Evolutionary conservation across 768 basidiomycete species (phyloP).

Genomic region (Bullera alba): DNA sequence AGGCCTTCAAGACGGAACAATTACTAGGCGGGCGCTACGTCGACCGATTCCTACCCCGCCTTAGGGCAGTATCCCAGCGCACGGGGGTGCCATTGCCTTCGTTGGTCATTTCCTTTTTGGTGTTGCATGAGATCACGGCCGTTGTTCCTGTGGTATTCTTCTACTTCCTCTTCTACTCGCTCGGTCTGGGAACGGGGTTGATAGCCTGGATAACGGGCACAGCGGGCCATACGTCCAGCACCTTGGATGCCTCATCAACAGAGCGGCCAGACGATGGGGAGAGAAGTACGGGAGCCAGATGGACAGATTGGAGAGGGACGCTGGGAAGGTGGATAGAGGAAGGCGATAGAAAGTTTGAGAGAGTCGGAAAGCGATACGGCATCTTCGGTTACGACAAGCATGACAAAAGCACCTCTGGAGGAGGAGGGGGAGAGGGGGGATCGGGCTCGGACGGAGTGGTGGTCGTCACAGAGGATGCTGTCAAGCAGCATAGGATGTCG

Average conservation of each 20-base stretch:
- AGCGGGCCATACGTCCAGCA: not conserved
- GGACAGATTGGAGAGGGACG: constrained; percentile 39
- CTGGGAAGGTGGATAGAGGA: constrained; percentile 64
- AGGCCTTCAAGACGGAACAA: not conserved
- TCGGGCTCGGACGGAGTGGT: no score
- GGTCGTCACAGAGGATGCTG: not conserved
- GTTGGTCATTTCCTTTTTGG: constrained; percentile 66
- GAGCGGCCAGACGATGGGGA: constrained; percentile 2
- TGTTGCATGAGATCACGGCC: constrained; percentile 81
- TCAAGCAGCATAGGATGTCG: constrained; percentile 63
- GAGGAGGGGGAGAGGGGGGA: no score
- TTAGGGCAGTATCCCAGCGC: constrained; percentile 58
- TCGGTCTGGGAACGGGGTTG: constrained; percentile 64
- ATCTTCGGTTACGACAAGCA: constrained; percentile 60
- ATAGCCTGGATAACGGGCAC: constrained; percentile 47
- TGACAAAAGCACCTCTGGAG: not conserved
- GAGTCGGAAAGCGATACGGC: constrained; percentile 70
- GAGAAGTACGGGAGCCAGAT: not conserved
- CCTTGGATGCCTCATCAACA: constrained; percentile 1
- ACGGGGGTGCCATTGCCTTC: constrained; percentile 73
- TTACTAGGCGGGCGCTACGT: not conserved
- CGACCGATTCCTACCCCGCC: constrained; percentile 49
- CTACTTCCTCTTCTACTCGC: constrained; percentile 61
- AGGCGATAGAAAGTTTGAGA: constrained; percentile 63
- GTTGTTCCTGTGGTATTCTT: constrained; percentile 65